phyloP scores from a whole-genome alignment of 179 eudicot genomes.

The Silene noctiflora region DNA sequence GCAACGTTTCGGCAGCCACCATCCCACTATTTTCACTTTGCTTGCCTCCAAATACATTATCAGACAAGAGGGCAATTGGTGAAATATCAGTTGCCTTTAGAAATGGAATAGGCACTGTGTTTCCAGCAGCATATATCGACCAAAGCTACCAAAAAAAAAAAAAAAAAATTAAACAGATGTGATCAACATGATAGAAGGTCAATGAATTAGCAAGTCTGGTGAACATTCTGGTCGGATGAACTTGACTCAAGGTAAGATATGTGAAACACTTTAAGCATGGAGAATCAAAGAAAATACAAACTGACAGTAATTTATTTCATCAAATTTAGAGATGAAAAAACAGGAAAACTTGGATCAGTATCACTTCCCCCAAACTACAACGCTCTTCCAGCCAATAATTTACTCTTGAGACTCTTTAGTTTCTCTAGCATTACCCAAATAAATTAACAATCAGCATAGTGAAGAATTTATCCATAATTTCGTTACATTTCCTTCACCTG shows the following conservation, averaged over 20 bases:
- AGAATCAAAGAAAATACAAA: not conserved
- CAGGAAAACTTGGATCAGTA: not conserved
- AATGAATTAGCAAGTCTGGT: not conserved
- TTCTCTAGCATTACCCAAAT: not conserved
- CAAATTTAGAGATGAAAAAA: not conserved
- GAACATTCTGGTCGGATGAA: not conserved
- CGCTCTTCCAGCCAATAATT: not conserved
- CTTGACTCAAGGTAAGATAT: too few relatives aligned
- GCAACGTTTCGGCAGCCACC: conserved; percentile 82
- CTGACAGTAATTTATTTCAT: not conserved
- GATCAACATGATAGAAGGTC: not conserved
- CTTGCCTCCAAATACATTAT: conserved; percentile 70
- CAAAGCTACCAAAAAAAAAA: conserved; percentile 54
- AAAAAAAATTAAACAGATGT: conserved; percentile 20
- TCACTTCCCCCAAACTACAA: not conserved
- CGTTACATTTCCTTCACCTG: not conserved
- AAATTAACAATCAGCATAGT: not conserved
- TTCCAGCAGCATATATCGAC: conserved; percentile 98
- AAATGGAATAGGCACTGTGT: conserved; percentile 96
- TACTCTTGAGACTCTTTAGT: too few relatives aligned
- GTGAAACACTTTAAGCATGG: not conserved
- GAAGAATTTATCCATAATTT: conserved; percentile 1
- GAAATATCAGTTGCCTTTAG: conserved; percentile 96
- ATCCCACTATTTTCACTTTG: conserved; percentile 50
- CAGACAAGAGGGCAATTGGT: conserved; percentile 90